A percentile compares a stretch with the other conserved stretches of the same genome.
These are phyloP conservation scores for Oemleria cerasiformis DNA, from an alignment of 306 rosid species.

Conservation along the genomic window DNA sequence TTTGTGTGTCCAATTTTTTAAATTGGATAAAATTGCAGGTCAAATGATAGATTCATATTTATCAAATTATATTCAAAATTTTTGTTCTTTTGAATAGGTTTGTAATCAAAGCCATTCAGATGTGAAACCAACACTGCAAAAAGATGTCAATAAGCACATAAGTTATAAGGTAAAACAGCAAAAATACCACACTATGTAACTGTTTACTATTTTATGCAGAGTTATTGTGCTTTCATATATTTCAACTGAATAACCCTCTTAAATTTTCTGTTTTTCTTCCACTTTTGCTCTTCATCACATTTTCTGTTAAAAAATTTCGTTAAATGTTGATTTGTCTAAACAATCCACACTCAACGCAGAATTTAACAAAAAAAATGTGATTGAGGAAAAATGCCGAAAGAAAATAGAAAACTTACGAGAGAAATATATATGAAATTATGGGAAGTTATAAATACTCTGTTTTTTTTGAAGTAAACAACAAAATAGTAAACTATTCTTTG, in stretches of 20 bases:
- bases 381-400: too few species aligned
- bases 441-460: too few species aligned
- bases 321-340: too few species aligned
- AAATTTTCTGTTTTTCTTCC: neutral
- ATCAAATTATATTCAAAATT: neutral
- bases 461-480: too few species aligned
- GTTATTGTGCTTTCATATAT: neutral
- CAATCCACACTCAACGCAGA: too few species aligned
- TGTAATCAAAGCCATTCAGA: slow-evolving; percentile 20
- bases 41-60: neutral
- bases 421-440: too few species aligned
- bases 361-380: too few species aligned
- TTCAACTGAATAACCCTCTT: neutral
- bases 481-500: too few species aligned
- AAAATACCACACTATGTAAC: neutral
- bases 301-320: too few species aligned
- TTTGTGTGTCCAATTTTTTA: neutral
- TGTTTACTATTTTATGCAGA: too few species aligned
- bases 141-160: neutral
- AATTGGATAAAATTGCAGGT: neutral
- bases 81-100: slow-evolving; percentile 21
- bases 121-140: slow-evolving; percentile 21
- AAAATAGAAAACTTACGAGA: too few species aligned
- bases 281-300: too few species aligned
- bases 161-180: slow-evolving; percentile 33